Base-by-base conservation (phyloP, 371 early-diverging fungal genomes). In the Circinella minor region DNA sequence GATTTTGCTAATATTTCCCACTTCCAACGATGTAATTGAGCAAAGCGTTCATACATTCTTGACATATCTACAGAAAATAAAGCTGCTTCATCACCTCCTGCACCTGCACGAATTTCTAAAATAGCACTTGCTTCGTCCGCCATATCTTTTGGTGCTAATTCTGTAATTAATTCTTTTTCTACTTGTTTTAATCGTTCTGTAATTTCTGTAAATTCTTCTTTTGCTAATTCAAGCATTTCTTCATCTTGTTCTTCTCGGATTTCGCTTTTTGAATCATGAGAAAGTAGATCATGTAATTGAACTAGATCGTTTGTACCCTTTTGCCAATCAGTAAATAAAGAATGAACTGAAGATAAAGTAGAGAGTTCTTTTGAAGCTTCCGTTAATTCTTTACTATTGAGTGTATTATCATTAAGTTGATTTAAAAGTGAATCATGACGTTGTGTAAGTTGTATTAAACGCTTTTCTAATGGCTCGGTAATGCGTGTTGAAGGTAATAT, bases 71-170 rank as follows among this genome's bases (percentile, higher is more conserved):
- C 87, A 0, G 89, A 86, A 74, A 95, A 95, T 65, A 95, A 70
- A 6, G 92, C 87, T 0, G 95, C 94, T 71, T 95, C 95, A 79
- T 92, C 91, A 5, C 95, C 95, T 15, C 95, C 95, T 4, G 95
- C 91, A 62, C 90, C 90, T 3, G 95, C 88, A 2, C 95, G 81
- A 39, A 95, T 89, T 80, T 95, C 95, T 51, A 95, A 72, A 27
- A 95, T 88, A 2, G 92, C 94, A 61, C 84, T 86, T 17, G 87
- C 92, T 65, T 88, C 85, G 68, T 95, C 95, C 3, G 88, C 89
- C 3, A 76, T 17, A 73, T 91, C 91, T 47, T 84, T 88, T 0
- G 91, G 91, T 10, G 90, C 77, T 71, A 92, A 73, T 13, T 81
- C 77, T 13, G 74, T 61, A 18, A 90, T 68, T 4, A 90, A 54